phyloP scores from a whole-genome alignment of 352 stramenopile species.

The Phytopythium chamaehyphon region DNA sequence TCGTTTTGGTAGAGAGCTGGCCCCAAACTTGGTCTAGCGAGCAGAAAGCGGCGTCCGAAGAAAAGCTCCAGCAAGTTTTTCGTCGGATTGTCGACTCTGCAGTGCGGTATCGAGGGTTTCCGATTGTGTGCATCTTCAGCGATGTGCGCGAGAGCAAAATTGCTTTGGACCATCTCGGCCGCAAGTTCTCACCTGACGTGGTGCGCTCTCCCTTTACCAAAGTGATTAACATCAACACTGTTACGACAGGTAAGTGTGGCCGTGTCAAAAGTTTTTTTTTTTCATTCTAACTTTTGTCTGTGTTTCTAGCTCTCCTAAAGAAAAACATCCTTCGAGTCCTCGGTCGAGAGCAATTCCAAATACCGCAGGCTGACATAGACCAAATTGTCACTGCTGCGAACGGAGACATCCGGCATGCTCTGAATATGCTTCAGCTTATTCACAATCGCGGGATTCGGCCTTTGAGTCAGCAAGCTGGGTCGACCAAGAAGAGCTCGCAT shows the following conservation, averaged over 20 bases:
- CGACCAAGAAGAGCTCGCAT: conserved; percentile 6
- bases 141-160: conserved; percentile 74
- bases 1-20: conserved; percentile 79
- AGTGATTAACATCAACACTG: conserved; percentile 76
- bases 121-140: conserved; percentile 80
- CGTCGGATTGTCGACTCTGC: conserved; percentile 41
- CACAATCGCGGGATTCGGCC: conserved; percentile 9
- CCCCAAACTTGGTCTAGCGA: conserved; percentile 46
- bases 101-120: conserved; percentile 21
- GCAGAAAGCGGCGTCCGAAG: conserved; percentile 32
- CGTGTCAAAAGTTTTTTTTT: too few relatives aligned
- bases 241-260: conserved; percentile 49
- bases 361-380: conserved; percentile 28
- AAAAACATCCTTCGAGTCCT: conserved; percentile 52
- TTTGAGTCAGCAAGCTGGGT: not conserved
- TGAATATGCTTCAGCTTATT: conserved; percentile 71
- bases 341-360: conserved; percentile 22
- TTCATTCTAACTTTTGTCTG: not conserved
- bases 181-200: conserved; percentile 63
- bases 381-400: conserved; percentile 57
- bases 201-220: conserved; percentile 60
- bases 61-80: conserved; percentile 56
- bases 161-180: conserved; percentile 53
- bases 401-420: conserved; percentile 74
- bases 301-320: conserved; percentile 54